A percentile compares a stretch with the other conserved stretches of the same genome.
Conservation (phyloP, 768 basidiomycete species). For the Cytidiella melzeri region DNA sequence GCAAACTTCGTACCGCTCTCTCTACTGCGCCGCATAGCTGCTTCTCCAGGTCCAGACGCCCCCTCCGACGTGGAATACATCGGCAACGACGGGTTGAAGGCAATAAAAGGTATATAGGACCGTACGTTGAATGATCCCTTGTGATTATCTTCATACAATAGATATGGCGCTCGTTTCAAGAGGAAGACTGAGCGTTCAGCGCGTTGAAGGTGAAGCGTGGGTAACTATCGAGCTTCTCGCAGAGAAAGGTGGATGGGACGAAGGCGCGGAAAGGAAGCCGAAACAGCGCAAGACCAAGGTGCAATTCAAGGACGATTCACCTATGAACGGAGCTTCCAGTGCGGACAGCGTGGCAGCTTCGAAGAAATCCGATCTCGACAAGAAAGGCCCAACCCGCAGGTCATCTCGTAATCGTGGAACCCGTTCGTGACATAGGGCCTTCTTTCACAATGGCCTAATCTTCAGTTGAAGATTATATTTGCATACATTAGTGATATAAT, state of each 20-base stretch:
- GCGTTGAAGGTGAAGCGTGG: constrained; percentile 64
- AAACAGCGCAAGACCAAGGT: neutral
- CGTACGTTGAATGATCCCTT: neutral
- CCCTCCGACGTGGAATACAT: constrained; percentile 64
- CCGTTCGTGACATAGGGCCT: neutral
- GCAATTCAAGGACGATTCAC: neutral
- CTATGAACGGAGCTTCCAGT: neutral
- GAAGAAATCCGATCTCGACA: neutral
- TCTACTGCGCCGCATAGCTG: constrained; percentile 62
- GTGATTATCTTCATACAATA: constrained; percentile 21
- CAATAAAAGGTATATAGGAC: constrained; percentile 50
- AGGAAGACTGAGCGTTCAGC: constrained; percentile 85
- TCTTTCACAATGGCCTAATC: too few species aligned
- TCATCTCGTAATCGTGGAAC: neutral
- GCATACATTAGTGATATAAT: neutral
- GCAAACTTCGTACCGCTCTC: constrained; percentile 72
- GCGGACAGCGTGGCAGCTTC: neutral
- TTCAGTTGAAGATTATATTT: too few species aligned
- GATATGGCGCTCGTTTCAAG: constrained; percentile 77
- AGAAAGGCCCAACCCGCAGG: neutral
- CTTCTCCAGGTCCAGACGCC: constrained; percentile 27
- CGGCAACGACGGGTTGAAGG: constrained; percentile 49
- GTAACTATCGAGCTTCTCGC: constrained; percentile 54
- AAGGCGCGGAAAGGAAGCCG: constrained; percentile 9
- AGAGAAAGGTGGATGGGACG: constrained; percentile 75